Base-by-base conservation (phyloP, 805 yeast species). In the Brettanomyces naardenensis region DNA sequence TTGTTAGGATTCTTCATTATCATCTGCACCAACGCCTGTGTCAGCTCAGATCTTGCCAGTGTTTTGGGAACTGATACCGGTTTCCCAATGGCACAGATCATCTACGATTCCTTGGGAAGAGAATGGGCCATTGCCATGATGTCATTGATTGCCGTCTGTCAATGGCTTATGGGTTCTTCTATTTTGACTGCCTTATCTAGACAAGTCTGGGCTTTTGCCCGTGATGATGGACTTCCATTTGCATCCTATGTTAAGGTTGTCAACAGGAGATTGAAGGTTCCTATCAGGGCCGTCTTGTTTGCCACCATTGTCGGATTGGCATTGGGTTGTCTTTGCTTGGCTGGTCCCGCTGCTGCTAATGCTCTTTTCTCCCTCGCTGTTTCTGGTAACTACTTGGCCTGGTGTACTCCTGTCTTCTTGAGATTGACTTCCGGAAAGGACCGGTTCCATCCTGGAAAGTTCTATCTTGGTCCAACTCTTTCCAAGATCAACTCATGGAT, bases 191-290 rank as follows among this genome's bases (percentile, higher is more conserved):
- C 86, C 9, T 69, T 73, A 5, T 77, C 84, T 4, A 70, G 88
- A 56, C 87, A 80, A 55, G 67, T 78, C 35, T 80, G 82, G 77
- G 86, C 87, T 1, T 78, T 80, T 56, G 77, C 85, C 17, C 72
- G 90, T 61, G 90, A 81, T 54, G 78, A 79, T 48, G 88, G 87
- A 13, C 65, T 81, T 40, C 89, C 89, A 6, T 62, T 78, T 44
- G 68, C 80, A 11, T 58, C 65, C 30, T 63, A 63, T 50, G 67
- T 81, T 44, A 75, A 78, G 46, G 70, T 62, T 31, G 83, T 82
- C 31, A 64, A 80, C 49, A 64, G 70, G 37, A 68, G 55, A 41
- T 59, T 72, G 27, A 64, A 70, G n/a, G 82, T 78, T 21, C 90
- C 92, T 13, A 56, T 78, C 20, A 67, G 78, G 47, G 87, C 89